phyloP scores from a whole-genome alignment of 352 stramenopile species.

The Detonula confervacea region DNA sequence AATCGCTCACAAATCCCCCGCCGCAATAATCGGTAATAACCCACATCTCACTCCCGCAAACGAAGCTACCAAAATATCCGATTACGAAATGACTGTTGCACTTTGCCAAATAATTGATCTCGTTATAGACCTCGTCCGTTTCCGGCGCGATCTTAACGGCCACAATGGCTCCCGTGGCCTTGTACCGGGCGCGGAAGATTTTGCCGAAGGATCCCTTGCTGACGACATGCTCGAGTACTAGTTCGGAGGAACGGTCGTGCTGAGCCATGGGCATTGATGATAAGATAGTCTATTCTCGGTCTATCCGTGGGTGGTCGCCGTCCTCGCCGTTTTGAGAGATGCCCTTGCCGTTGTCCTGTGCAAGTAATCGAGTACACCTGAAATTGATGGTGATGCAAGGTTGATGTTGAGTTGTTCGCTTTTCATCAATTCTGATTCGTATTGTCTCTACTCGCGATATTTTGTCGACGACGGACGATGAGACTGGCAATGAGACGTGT shows the following conservation, averaged over 20 bases:
- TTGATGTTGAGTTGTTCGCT: too few species aligned
- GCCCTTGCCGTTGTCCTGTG: too few species aligned
- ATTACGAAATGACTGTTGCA: conserved; percentile 78
- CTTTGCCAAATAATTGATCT: conserved; percentile 81
- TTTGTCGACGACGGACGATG: too few species aligned
- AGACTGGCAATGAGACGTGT: too few species aligned
- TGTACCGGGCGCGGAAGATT: conserved; percentile 73
- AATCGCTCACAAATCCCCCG: conserved; percentile 69
- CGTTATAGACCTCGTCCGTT: conserved; percentile 61
- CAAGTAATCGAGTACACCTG: too few species aligned
- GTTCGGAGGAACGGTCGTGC: not conserved
- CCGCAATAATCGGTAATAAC: conserved; percentile 75
- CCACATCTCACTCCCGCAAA: not conserved
- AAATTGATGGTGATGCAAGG: too few species aligned
- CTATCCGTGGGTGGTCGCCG: too few species aligned
- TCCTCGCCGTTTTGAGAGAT: too few species aligned
- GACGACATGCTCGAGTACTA: not conserved
- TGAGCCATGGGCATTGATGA: not conserved
- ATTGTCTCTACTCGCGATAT: too few species aligned
- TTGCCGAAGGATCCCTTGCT: conserved; percentile 76
- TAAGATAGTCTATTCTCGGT: too few species aligned
- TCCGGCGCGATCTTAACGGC: conserved; percentile 78
- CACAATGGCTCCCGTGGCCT: conserved; percentile 58
- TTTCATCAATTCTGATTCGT: too few species aligned
- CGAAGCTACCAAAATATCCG: conserved; percentile 19